Conservation (phyloP, 768 basidiomycete genomes). For the Hysterangium stoloniferum region DNA sequence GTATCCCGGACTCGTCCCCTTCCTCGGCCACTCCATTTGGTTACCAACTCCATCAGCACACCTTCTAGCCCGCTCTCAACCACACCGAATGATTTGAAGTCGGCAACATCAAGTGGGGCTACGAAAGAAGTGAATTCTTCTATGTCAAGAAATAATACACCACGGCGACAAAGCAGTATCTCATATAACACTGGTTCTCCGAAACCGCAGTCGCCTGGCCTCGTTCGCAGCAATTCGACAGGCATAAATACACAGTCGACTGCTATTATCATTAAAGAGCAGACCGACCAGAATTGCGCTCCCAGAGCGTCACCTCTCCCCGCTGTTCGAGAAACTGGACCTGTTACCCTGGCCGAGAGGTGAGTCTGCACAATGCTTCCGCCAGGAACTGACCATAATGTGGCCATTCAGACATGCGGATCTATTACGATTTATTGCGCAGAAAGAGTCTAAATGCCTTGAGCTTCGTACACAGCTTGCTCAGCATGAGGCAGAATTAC, state of each 20-base stretch:
- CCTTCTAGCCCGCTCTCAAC: background rate
- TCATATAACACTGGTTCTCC: slow-evolving; percentile 6
- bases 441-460: slow-evolving; percentile 78
- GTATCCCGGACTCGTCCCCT: slow-evolving; percentile 7
- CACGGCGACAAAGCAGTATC: slow-evolving; percentile 7
- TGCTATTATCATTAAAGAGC: slow-evolving; percentile 11
- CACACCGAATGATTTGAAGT: background rate
- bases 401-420: slow-evolving; percentile 59
- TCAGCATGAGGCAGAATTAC: slow-evolving; percentile 63
- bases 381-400: background rate
- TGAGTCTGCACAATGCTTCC: slow-evolving; percentile 28
- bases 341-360: slow-evolving; percentile 67
- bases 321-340: slow-evolving; percentile 17
- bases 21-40: slow-evolving; percentile 9
- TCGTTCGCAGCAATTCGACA: slow-evolving; percentile 7
- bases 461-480: slow-evolving; percentile 72
- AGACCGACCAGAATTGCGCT: too few species aligned
- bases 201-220: background rate
- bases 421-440: slow-evolving; percentile 74
- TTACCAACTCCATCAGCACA: background rate
- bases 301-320: background rate
- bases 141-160: background rate
- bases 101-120: background rate
- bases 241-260: slow-evolving; percentile 22
- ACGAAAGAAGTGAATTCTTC: background rate